Conservation (phyloP, 2,329 filamentous ascomycete species). For the Trichoderma sp. region DNA sequence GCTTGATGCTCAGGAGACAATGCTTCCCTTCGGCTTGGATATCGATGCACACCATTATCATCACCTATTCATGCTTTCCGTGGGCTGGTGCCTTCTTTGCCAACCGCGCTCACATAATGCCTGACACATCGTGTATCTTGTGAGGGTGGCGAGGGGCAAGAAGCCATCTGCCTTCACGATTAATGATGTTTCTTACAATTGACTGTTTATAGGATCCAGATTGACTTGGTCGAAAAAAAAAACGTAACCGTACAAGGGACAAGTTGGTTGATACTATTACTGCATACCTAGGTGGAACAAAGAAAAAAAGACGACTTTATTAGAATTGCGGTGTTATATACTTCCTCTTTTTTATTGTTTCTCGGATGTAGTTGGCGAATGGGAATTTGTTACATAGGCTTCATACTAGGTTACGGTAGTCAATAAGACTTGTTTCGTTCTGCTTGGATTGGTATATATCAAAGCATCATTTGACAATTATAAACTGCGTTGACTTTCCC, state of each 20-base stretch:
- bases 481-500: neutral
- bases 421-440: neutral
- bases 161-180: neutral
- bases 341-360: neutral
- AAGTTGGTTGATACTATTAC: neutral
- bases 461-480: constrained; percentile 5
- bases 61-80: neutral
- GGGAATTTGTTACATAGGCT: neutral
- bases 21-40: neutral
- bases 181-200: constrained; percentile 7
- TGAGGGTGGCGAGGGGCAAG: neutral
- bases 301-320: neutral
- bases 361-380: neutral
- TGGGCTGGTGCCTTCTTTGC: neutral
- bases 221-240: neutral
- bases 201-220: neutral
- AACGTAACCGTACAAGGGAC: neutral
- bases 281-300: neutral
- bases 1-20: neutral
- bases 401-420: neutral
- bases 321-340: neutral
- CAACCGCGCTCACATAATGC: neutral
- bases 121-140: neutral
- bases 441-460: neutral
- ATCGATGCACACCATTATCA: neutral